Conservation (phyloP, 805 yeast genomes). For the Brettanomyces nanus region DNA sequence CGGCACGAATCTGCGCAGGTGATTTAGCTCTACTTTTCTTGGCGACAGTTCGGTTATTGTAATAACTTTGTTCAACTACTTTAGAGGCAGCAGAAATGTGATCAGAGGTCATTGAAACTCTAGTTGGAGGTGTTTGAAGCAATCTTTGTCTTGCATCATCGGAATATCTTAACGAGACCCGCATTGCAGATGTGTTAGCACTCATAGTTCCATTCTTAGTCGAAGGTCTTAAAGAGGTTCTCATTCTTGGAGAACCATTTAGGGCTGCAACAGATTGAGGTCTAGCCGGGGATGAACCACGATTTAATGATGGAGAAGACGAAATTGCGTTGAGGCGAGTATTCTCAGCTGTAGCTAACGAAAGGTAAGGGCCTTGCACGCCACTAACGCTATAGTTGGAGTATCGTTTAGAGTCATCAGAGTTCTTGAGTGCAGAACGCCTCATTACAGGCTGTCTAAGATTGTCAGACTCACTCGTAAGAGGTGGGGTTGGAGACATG, state of each 20-base stretch:
- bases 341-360: conserved; percentile 71
- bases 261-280: neutral
- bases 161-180: neutral
- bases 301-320: conserved; percentile 19
- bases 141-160: neutral
- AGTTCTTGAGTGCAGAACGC: conserved; percentile 41
- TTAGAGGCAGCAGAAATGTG: conserved; percentile 26
- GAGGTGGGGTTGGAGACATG: neutral
- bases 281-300: neutral
- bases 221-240: neutral
- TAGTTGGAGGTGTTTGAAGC: neutral
- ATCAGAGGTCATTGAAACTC: conserved; percentile 4
- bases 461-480: neutral
- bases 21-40: conserved; percentile 4
- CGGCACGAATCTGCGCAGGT: conserved; percentile 33
- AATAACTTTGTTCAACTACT: conserved; percentile 19
- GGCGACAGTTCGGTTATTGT: conserved; percentile 7
- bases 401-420: conserved; percentile 11
- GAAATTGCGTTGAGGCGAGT: conserved; percentile 64
- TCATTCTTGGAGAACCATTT: conserved; percentile 1
- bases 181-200: no score
- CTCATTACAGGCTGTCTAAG: conserved; percentile 6
- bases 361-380: conserved; percentile 57
- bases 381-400: conserved; percentile 25
- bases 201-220: neutral